Conservation (phyloP, 2,329 filamentous ascomycete genomes). For the Pleoardoris graminearum region DNA sequence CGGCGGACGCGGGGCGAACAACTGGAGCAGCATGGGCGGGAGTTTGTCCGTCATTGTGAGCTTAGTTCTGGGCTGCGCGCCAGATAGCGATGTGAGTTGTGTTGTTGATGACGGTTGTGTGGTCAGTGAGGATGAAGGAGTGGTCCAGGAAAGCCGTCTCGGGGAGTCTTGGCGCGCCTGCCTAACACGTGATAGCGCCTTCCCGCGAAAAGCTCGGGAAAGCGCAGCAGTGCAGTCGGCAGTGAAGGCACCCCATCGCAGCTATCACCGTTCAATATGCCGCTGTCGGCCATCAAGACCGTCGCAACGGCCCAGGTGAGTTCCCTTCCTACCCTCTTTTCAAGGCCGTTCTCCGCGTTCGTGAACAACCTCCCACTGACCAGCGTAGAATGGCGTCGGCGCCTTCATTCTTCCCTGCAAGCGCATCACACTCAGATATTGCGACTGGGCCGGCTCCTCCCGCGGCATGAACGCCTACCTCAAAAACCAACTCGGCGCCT, state of each 20-base stretch:
- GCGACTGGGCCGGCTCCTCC: conserved; percentile 93
- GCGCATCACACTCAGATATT: conserved; percentile 94
- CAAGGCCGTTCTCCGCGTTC: neutral
- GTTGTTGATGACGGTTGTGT: conserved; percentile 15
- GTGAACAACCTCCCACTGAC: conserved; percentile 17
- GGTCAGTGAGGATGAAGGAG: conserved; percentile 25
- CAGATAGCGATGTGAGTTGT: conserved; percentile 39
- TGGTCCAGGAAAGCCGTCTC: neutral
- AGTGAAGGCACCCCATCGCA: conserved; percentile 11
- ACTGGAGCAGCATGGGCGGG: conserved; percentile 85
- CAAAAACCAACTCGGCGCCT: conserved; percentile 71
- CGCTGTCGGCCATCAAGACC: conserved; percentile 55
- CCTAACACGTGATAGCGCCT: conserved; percentile 31
- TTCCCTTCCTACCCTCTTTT: conserved; percentile 10
- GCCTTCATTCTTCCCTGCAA: conserved; percentile 98
- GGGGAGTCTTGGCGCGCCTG: conserved; percentile 24
- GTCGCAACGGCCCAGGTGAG: conserved; percentile 61
- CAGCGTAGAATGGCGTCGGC: conserved; percentile 83
- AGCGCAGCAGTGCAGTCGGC: conserved; percentile 7
- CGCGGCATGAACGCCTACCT: conserved; percentile 93
- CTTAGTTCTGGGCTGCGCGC: conserved; percentile 40
- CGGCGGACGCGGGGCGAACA: conserved; percentile 92
- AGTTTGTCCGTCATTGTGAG: conserved; percentile 89
- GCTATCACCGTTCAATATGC: conserved; percentile 46
- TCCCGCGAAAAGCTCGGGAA: conserved; percentile 22